These are phyloP conservation scores for Ustilago cynodontis DNA, from an alignment of 1,284 basidiomycete genomes.

Conservation along the genomic window DNA sequence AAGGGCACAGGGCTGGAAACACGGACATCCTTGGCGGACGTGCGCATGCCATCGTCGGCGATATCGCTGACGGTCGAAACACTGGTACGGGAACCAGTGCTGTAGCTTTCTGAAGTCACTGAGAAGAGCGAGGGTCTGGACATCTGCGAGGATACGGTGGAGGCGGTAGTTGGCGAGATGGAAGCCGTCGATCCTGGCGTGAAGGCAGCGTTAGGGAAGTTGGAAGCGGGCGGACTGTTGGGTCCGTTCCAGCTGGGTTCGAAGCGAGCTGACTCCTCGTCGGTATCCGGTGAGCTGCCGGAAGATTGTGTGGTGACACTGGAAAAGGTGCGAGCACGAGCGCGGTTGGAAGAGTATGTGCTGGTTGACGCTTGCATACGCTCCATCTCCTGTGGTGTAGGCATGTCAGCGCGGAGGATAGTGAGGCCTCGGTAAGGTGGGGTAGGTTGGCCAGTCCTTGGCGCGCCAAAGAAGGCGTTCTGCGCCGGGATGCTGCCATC, in stretches of 20 bases:
- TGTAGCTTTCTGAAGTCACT: slow-evolving; percentile 30
- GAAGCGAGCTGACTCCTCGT: slow-evolving; percentile 34
- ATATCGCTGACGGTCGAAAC: slow-evolving; percentile 44
- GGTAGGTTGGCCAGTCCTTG: slow-evolving; percentile 48
- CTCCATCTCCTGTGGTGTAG: slow-evolving; percentile 42
- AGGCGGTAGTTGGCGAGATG: slow-evolving; percentile 47
- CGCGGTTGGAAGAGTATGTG: slow-evolving; percentile 22
- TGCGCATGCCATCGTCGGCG: slow-evolving; percentile 25
- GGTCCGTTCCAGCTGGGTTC: slow-evolving; percentile 30
- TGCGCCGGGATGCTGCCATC: slow-evolving; percentile 62
- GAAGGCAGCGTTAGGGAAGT: slow-evolving; percentile 12
- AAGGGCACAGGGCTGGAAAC: slow-evolving; percentile 2
- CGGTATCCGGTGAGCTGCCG: slow-evolving; percentile 42
- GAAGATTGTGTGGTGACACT: slow-evolving; percentile 53
- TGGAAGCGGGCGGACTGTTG: slow-evolving; percentile 7
- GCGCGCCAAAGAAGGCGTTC: slow-evolving; percentile 63
- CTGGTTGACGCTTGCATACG: slow-evolving; percentile 29
- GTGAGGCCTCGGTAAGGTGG: slow-evolving; percentile 67
- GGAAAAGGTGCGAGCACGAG: slow-evolving; percentile 50
- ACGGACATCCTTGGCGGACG: slow-evolving; percentile 9
- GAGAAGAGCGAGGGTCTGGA: slow-evolving; percentile 59
- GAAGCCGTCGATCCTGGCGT: slow-evolving; percentile 23
- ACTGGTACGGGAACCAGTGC: slow-evolving; percentile 43
- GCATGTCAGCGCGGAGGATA: slow-evolving; percentile 67
- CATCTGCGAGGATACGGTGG: slow-evolving; percentile 45